Percentiles rank a stretch among this genome's conserved stretches.
phyloP scores from a whole-genome alignment of 176 grass and related monocot species.

The Aegilops speltoides region DNA sequence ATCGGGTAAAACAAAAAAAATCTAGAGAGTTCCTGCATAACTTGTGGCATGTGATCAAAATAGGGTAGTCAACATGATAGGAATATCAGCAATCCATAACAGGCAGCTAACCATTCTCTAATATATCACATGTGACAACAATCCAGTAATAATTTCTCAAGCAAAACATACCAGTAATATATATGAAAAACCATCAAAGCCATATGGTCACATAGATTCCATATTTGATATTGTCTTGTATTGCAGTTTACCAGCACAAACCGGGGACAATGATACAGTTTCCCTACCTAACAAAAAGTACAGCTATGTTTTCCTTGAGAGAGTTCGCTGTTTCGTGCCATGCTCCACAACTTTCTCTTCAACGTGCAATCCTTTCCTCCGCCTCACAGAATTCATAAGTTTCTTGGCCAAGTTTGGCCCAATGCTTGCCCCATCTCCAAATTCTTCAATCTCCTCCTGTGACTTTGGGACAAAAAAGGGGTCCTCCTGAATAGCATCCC shows the following conservation, averaged over 20 bases:
- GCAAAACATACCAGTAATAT: neutral
- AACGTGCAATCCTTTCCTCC: constrained; percentile 85
- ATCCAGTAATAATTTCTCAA: neutral
- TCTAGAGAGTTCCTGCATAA: neutral
- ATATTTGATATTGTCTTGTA: constrained; percentile 14
- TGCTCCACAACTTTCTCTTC: constrained; percentile 97
- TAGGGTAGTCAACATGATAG: neutral
- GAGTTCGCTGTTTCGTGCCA: constrained; percentile 88
- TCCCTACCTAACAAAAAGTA: neutral
- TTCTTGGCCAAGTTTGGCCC: constrained; percentile 79
- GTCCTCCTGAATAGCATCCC: constrained; percentile 74
- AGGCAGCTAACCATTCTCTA: neutral
- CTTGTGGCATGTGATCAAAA: neutral
- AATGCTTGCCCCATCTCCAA: constrained; percentile 90
- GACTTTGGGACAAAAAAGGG: constrained; percentile 89
- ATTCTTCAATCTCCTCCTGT: constrained; percentile 90
- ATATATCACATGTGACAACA: neutral
- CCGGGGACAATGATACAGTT: constrained; percentile 4
- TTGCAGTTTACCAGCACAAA: constrained; percentile 38
- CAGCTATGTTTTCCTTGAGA: constrained; percentile 82
- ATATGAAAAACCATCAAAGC: neutral
- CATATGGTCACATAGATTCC: neutral
- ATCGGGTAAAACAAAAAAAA: neutral
- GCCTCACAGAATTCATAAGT: constrained; percentile 89
- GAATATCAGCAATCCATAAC: neutral